A percentile compares a stretch with the other conserved stretches of the same genome.
Conservation (phyloP, 305 asterid genomes). For the Fraxinus albicans region DNA sequence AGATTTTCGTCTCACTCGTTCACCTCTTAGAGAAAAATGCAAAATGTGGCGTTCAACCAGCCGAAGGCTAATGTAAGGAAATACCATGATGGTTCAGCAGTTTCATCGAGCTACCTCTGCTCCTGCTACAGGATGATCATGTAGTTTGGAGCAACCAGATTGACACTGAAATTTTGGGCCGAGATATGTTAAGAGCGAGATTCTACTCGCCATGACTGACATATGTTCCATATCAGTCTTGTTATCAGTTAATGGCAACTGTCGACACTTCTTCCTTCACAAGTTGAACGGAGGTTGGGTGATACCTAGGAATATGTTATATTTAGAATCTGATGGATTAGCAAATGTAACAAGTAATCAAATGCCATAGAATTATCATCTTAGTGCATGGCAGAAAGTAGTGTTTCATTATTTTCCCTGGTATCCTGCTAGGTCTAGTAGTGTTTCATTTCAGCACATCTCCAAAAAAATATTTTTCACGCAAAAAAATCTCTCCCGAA, state of each 20-base stretch:
- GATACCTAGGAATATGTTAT: background rate
- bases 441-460: background rate
- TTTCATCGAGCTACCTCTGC: background rate
- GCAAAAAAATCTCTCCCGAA: background rate
- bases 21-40: constrained; percentile 41
- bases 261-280: no score
- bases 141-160: background rate
- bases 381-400: background rate
- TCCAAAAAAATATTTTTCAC: background rate
- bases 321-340: background rate
- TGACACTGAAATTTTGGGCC: constrained; percentile 8
- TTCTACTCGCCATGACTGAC: constrained; percentile 50
- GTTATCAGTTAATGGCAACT: background rate
- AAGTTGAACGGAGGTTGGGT: background rate
- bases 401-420: background rate
- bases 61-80: constrained; percentile 5
- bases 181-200: constrained; percentile 53
- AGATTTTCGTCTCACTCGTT: constrained; percentile 44
- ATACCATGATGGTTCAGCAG: constrained; percentile 27
- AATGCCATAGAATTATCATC: background rate
- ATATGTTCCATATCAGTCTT: constrained; percentile 24
- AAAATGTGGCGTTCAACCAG: constrained; percentile 19
- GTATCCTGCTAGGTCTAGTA: background rate
- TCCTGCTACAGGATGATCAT: background rate
- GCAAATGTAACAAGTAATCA: background rate